Evolutionary conservation across 2,329 filamentous ascomycete genomes (phyloP).

Genomic region (Paecilomyces dactylethromorphus): DNA sequence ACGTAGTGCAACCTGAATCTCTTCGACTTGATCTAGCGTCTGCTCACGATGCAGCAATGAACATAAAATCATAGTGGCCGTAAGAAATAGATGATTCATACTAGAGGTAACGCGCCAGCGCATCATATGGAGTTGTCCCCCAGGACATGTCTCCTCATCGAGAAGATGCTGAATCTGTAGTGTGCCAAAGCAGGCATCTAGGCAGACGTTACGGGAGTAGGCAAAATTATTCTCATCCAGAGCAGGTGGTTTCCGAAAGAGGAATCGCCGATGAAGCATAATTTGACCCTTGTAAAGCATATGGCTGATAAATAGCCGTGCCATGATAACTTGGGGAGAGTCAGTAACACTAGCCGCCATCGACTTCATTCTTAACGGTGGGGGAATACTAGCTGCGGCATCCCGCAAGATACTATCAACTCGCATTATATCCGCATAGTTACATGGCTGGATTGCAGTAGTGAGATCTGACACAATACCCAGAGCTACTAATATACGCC

Average conservation of each 20-base stretch:
- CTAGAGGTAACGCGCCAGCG: constrained; percentile 54
- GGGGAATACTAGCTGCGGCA: neutral
- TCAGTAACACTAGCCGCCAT: constrained; percentile 15
- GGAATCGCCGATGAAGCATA: constrained; percentile 13
- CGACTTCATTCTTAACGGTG: constrained; percentile 9
- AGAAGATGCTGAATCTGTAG: constrained; percentile 1
- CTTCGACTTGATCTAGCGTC: constrained; percentile 5
- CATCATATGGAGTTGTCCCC: constrained; percentile 45
- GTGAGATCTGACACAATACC: neutral
- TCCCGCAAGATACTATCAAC: neutral
- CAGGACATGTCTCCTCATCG: constrained; percentile 31
- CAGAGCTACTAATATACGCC: neutral
- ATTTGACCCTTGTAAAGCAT: constrained; percentile 16
- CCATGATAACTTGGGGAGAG: constrained; percentile 14
- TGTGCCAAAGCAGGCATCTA: neutral
- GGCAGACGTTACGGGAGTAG: neutral
- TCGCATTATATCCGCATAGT: neutral
- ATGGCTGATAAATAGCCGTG: constrained; percentile 13
- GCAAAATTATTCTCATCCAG: constrained; percentile 1
- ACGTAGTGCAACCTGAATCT: constrained; percentile 10
- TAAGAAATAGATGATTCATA: constrained; percentile 54
- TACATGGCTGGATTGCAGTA: neutral
- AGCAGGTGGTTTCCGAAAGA: neutral
- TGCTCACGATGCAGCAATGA: constrained; percentile 9
- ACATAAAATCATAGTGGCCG: constrained; percentile 54